Conservation (phyloP, 1,284 basidiomycete species). For the Peniophora sp. region DNA sequence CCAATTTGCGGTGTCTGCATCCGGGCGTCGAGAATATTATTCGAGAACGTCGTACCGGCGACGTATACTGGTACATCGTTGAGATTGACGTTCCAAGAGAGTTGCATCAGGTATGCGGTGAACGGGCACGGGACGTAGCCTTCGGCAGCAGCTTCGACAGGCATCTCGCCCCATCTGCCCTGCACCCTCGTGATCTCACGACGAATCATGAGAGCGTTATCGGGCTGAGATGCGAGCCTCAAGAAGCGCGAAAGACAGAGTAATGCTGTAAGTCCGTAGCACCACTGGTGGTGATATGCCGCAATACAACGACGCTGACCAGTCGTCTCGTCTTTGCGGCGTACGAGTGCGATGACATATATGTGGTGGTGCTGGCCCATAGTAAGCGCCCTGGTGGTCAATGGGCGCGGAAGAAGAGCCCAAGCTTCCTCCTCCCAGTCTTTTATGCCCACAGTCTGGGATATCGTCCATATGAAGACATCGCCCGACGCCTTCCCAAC, state of each 20-base stretch:
- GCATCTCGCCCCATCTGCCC: conserved; percentile 15
- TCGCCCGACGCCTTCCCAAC: too few species aligned
- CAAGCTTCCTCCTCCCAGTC: too few species aligned
- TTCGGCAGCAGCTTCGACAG: conserved; percentile 6
- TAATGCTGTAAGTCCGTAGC: conserved; percentile 23
- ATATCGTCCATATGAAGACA: too few species aligned
- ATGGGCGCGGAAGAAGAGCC: background rate
- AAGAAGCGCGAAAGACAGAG: conserved; percentile 22
- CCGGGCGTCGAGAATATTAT: background rate
- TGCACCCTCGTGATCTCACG: conserved; percentile 16
- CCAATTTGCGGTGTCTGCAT: conserved; percentile 19
- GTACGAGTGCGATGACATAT: conserved; percentile 27
- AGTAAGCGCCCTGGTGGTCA: background rate
- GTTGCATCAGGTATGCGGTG: conserved; percentile 10
- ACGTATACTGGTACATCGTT: background rate
- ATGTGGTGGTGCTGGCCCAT: conserved; percentile 24
- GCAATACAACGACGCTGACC: conserved; percentile 29
- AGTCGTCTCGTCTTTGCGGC: conserved; percentile 12
- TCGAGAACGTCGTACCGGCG: conserved; percentile 13
- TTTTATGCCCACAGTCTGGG: too few species aligned
- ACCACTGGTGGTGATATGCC: conserved; percentile 30
- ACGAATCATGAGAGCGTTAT: conserved; percentile 26
- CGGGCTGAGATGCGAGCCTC: conserved; percentile 23
- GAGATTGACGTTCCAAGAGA: conserved; percentile 6
- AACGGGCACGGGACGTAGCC: conserved; percentile 22